Conservation (phyloP, 805 yeast species). For the Saccharomycopsis sp. region DNA sequence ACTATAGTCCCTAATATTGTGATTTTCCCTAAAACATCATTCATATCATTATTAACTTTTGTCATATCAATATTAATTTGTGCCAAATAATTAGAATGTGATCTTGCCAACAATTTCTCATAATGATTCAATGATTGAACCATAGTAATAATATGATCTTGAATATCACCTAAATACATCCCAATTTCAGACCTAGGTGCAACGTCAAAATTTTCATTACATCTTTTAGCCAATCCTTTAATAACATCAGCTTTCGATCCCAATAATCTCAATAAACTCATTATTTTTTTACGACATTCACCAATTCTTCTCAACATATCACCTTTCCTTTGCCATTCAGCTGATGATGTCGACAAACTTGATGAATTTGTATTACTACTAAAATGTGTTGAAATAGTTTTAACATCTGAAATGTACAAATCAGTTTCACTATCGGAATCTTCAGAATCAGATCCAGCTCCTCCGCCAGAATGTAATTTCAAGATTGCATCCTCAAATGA, state of each 20-base stretch:
- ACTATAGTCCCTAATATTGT: conserved; percentile 93
- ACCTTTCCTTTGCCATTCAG: conserved; percentile 87
- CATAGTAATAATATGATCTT: conserved; percentile 97
- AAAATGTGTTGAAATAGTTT: conserved; percentile 5
- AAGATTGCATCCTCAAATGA: conserved; percentile 90
- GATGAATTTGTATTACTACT: conserved; percentile 24
- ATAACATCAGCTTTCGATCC: conserved; percentile 98
- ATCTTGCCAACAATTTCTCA: conserved; percentile 86
- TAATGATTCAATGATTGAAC: conserved; percentile 91
- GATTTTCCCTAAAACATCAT: conserved; percentile 89
- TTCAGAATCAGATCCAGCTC: conserved; percentile 33
- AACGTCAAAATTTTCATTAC: conserved; percentile 75
- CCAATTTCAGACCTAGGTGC: conserved; percentile 84
- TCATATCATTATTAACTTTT: conserved; percentile 91
- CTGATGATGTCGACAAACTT: conserved; percentile 34
- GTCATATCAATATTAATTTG: conserved; percentile 98
- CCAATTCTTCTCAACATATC: conserved; percentile 94
- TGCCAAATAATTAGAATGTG: conserved; percentile 95
- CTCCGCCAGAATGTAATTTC: conserved; percentile 70
- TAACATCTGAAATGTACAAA: conserved; percentile 12
- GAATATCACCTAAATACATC: conserved; percentile 93
- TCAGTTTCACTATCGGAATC: conserved; percentile 29
- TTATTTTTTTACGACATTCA: conserved; percentile 88
- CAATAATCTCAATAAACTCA: conserved; percentile 76
- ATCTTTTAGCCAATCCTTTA: conserved; percentile 87